Evolutionary conservation across 176 grass and related monocot genomes (phyloP).

Genomic region (bread wheat (Triticum aestivum)): DNA sequence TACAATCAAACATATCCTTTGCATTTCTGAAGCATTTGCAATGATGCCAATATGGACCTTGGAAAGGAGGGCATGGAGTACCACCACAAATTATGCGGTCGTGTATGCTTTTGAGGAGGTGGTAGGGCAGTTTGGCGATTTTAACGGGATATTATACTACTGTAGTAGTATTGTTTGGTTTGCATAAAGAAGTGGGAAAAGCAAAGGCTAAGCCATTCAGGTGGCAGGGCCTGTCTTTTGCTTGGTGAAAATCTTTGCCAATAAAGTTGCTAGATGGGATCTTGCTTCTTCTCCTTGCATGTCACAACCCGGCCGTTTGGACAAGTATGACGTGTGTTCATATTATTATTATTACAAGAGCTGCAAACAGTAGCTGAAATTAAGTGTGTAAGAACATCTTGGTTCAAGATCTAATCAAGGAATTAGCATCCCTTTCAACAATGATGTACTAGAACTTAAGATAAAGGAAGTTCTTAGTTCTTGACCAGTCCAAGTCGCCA

Average conservation of each 20-base stretch:
- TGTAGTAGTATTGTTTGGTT: background rate
- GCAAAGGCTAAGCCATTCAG: constrained; percentile 40
- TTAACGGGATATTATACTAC: background rate
- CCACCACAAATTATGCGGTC: constrained; percentile 49
- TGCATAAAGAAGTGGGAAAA: constrained; percentile 33
- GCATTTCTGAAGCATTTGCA: constrained; percentile 24
- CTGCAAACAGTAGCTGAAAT: constrained; percentile 5
- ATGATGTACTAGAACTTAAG: background rate
- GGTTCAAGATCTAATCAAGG: constrained; percentile 22
- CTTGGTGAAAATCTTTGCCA: constrained; percentile 21
- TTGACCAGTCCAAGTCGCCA: constrained; percentile 33
- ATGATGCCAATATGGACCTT: constrained; percentile 53
- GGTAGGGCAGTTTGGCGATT: constrained; percentile 50
- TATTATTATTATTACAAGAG: background rate
- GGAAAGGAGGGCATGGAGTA: constrained; percentile 31
- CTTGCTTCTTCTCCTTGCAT: constrained; percentile 25
- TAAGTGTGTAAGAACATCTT: background rate
- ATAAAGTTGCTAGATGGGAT: constrained; percentile 24
- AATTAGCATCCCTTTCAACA: constrained; percentile 23
- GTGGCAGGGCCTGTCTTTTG: constrained; percentile 47
- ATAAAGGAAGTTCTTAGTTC: constrained; percentile 29
- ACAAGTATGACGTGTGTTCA: background rate
- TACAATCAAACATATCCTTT: constrained; percentile 23
- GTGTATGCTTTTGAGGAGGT: constrained; percentile 70
- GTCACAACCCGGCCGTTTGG: background rate